A percentile compares a stretch with the other conserved stretches of the same genome.
Evolutionary conservation across 1,284 basidiomycete genomes (phyloP).

Genomic region (Ceratobasidium sp.): DNA sequence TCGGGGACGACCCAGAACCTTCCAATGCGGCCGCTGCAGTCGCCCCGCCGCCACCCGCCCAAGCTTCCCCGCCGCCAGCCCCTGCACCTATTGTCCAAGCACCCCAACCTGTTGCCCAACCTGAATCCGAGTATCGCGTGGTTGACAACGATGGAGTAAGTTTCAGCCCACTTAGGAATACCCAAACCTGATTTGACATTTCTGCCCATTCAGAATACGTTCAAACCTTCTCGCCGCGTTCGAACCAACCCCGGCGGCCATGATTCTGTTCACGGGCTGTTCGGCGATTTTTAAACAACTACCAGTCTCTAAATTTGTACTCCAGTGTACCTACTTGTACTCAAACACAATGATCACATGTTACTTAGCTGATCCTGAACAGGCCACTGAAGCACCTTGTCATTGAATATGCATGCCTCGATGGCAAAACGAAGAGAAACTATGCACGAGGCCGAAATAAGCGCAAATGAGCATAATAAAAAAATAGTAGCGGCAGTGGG

Average conservation of each 20-base stretch:
- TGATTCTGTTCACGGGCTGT: conserved; percentile 28
- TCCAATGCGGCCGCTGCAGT: neutral
- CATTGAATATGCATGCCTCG: no score
- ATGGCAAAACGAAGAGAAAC: no score
- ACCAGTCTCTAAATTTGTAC: neutral
- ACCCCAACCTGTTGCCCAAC: neutral
- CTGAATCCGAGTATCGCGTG: conserved; percentile 24
- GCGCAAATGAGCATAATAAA: conserved; percentile 8
- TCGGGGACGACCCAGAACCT: conserved; percentile 15
- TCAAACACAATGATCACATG: neutral
- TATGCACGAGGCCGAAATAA: no score
- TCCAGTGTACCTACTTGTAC: neutral
- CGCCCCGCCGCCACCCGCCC: conserved; percentile 12
- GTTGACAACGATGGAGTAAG: conserved; percentile 39
- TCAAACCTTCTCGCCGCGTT: conserved; percentile 49
- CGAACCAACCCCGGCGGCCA: conserved; percentile 37
- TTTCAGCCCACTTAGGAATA: neutral
- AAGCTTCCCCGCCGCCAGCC: conserved; percentile 9
- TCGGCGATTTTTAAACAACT: conserved; percentile 1
- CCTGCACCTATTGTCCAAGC: neutral
- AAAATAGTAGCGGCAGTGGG: conserved; percentile 41
- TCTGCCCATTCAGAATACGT: conserved; percentile 20
- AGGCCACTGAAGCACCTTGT: no score
- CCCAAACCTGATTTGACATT: neutral
- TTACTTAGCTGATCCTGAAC: neutral